These are phyloP conservation scores for Cardiospermum halicacabum DNA, from an alignment of 345 rosid genomes.

Conservation along the genomic window DNA sequence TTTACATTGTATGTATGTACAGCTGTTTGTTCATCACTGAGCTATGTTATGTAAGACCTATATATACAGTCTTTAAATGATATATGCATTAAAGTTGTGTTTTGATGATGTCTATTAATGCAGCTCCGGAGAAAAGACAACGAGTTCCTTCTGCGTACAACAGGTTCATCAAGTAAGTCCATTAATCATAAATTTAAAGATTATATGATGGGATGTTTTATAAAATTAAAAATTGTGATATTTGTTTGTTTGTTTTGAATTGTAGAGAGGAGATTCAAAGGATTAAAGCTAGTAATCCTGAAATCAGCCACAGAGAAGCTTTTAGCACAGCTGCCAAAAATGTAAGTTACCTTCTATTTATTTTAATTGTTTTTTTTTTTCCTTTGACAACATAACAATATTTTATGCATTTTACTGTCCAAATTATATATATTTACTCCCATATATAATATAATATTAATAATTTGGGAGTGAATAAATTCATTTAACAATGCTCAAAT, in stretches of 20 bases:
- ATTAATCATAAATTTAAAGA: not conserved
- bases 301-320: constrained; percentile 95
- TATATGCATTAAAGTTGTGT: not conserved
- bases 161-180: constrained; percentile 86
- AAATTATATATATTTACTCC: too few relatives aligned
- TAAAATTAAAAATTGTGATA: not conserved
- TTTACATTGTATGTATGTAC: not conserved
- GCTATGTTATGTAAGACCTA: not conserved
- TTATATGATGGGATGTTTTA: not conserved
- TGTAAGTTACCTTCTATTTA: too few relatives aligned
- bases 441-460: too few relatives aligned
- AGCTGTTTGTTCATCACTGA: not conserved
- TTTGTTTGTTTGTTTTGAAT: not conserved
- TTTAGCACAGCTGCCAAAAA: constrained; percentile 98
- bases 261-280: constrained; percentile 95
- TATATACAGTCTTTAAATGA: not conserved
- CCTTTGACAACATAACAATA: too few relatives aligned
- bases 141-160: constrained; percentile 98
- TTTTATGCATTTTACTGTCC: too few relatives aligned
- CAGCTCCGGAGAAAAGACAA: constrained; percentile 98
- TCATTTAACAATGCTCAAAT: too few relatives aligned
- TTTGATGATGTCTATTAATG: constrained; percentile 11
- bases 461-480: too few relatives aligned
- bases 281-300: constrained; percentile 92
- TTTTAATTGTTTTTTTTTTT: too few relatives aligned